Conservation (phyloP, 192 early-diverging fungal species). For the Podila epicladia region DNA sequence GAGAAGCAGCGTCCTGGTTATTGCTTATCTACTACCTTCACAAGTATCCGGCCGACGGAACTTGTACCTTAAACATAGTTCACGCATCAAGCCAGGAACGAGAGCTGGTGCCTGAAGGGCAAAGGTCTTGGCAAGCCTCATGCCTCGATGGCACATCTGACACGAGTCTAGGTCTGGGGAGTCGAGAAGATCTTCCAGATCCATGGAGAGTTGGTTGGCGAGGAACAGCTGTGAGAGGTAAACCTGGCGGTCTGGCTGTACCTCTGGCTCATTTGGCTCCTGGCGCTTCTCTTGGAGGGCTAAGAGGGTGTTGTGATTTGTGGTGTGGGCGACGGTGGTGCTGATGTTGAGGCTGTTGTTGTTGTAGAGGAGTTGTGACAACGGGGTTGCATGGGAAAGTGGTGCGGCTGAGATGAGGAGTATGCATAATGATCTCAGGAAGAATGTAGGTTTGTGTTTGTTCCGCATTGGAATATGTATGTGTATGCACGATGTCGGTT, state of each 20-base stretch:
- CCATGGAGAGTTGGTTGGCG: constrained; percentile 15
- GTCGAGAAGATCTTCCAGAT: constrained; percentile 36
- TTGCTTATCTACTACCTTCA: constrained; percentile 16
- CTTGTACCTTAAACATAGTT: constrained; percentile 19
- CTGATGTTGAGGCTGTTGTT: background rate
- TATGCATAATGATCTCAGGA: background rate
- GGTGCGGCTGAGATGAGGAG: background rate
- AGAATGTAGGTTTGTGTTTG: background rate
- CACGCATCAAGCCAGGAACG: constrained; percentile 26
- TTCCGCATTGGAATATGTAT: background rate
- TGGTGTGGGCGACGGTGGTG: background rate
- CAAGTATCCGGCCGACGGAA: constrained; percentile 31
- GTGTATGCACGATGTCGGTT: background rate
- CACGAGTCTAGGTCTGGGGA: constrained; percentile 36
- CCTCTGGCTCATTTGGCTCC: background rate
- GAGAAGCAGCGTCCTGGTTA: no score
- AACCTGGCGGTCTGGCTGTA: background rate
- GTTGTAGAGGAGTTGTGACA: background rate
- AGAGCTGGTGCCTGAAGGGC: constrained; percentile 32
- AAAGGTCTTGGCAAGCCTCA: constrained; percentile 28
- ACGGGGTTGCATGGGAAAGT: background rate
- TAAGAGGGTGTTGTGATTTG: background rate
- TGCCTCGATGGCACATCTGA: constrained; percentile 38
- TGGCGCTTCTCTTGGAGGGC: background rate
- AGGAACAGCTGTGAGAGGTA: constrained; percentile 18